A percentile compares a stretch with the other conserved stretches of the same genome.
phyloP scores from a whole-genome alignment of 164 flowering plant species.

The Piper longum region DNA sequence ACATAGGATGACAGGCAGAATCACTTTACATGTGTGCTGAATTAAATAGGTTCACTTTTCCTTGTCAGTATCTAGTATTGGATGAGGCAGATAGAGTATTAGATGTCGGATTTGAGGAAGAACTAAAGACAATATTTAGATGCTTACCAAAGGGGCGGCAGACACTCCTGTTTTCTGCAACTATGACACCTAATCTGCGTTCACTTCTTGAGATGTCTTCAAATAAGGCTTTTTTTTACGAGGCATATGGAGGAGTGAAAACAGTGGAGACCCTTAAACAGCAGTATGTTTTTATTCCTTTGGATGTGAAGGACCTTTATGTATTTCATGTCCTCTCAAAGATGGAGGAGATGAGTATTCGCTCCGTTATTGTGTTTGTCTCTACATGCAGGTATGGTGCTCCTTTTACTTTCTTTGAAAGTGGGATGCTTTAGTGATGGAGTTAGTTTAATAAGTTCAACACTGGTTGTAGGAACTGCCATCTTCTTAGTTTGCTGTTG shows the following conservation, averaged over 20 bases:
- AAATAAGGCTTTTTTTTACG: constrained; percentile 74
- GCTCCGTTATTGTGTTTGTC: too few relatives aligned
- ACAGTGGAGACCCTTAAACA: too few relatives aligned
- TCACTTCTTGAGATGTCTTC: constrained; percentile 66
- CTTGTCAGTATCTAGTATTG: constrained; percentile 64
- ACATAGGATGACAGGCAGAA: not conserved
- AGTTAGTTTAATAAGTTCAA: too few relatives aligned
- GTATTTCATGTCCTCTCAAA: too few relatives aligned
- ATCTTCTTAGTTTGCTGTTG: constrained; percentile 53
- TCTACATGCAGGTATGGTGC: too few relatives aligned
- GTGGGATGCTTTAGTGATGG: too few relatives aligned
- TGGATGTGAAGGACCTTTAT: too few relatives aligned
- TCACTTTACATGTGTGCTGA: not conserved
- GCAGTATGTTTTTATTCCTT: too few relatives aligned
- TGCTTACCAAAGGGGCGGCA: constrained; percentile 76
- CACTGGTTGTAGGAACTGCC: too few relatives aligned
- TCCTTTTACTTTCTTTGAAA: too few relatives aligned
- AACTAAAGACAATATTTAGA: constrained; percentile 55
- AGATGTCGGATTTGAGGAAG: constrained; percentile 86
- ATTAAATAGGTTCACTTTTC: not conserved
- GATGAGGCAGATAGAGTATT: constrained; percentile 97
- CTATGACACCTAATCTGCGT: constrained; percentile 66
- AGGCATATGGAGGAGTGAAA: constrained; percentile 94
- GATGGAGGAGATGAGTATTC: too few relatives aligned
- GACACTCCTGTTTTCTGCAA: constrained; percentile 84